Evolutionary conservation across 352 stramenopile genomes (phyloP), one percentile per base, ranked within the genome.

Genomic region (Globisporangium acanthophoron): DNA sequence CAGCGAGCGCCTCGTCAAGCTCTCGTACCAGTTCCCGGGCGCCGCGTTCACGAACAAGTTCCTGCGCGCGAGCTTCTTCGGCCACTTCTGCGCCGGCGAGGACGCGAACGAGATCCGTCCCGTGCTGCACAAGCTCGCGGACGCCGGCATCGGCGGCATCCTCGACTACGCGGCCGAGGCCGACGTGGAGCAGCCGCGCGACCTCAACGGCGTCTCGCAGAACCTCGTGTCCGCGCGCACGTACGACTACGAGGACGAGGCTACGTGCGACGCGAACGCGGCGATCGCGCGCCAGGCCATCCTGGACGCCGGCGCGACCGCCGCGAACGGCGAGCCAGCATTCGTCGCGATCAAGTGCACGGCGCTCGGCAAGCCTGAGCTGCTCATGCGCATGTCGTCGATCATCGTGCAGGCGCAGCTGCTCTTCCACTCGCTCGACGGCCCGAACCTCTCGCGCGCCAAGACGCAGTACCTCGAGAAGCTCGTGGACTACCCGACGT

Each of bases 341-440:
- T 99, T 98, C 76, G 92, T 96, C 16, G 96, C 96, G 35, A 92
- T 99, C 64, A 99, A 99, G 75, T 91, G 98, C 54, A 99, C 97
- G 45, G 96, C 96, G 20, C 72, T 99, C 13, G 94, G 94, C 37
- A 97, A 99, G 76, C 97, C 97, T 0, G 79, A 97, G 58, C 67
- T 99, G 51, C 77, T 99, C 37, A 91, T 98, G 74, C 87, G 92
- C 67, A 96, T 98, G 80, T 98, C 90, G 35, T 82, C 67, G 39
- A 94, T 96, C 62, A 96, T 98, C 57, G 79, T 97, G 37, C 92
- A 98, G 68, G 78, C 88, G 1, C 80, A 96, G 52, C 71, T 91
- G 48, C 76, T 98, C 21, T 98, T 98, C 74, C 62, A 91, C 53
- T 89, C 89, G 61, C 92, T 98, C 53, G 94, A 98, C 65, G 68